Evolutionary conservation across 495 filamentous ascomycete genomes (phyloP).

Genomic region (Penicillium coffeae): DNA sequence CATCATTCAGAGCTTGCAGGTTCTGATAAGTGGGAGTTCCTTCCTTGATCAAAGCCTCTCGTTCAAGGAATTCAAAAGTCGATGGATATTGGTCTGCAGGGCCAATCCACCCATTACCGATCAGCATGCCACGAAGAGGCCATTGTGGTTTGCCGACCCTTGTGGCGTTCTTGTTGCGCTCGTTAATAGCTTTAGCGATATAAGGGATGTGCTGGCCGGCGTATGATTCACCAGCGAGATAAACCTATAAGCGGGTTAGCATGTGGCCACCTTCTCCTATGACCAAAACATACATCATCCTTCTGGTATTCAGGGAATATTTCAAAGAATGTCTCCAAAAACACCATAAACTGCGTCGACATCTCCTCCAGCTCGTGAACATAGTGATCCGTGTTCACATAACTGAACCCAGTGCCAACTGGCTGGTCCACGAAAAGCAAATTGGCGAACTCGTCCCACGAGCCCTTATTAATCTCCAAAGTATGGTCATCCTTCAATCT

Average conservation of each 20-base stretch:
- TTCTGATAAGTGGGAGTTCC: slow-evolving; percentile 59
- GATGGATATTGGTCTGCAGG: slow-evolving; percentile 86
- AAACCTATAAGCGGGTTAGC: slow-evolving; percentile 60
- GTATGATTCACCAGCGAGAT: slow-evolving; percentile 92
- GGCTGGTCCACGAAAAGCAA: slow-evolving; percentile 95
- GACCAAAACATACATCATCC: slow-evolving; percentile 72
- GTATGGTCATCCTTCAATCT: slow-evolving; percentile 72
- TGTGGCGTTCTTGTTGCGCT: slow-evolving; percentile 59
- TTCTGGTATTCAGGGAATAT: slow-evolving; percentile 89
- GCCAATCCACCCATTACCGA: slow-evolving; percentile 97
- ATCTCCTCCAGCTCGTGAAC: slow-evolving; percentile 82
- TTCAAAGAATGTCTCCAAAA: slow-evolving; percentile 84
- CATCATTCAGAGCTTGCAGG: slow-evolving; percentile 66
- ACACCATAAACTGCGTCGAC: slow-evolving; percentile 80
- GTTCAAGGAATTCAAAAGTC: slow-evolving; percentile 75
- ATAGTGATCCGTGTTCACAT: slow-evolving; percentile 81
- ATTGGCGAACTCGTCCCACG: slow-evolving; percentile 97
- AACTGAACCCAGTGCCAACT: slow-evolving; percentile 94
- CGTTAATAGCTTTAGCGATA: slow-evolving; percentile 81
- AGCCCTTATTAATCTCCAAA: slow-evolving; percentile 78
- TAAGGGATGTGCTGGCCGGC: slow-evolving; percentile 97
- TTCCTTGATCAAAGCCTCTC: slow-evolving; percentile 64
- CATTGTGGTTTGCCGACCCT: slow-evolving; percentile 45
- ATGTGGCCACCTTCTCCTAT: too few relatives aligned
- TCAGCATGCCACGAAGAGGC: slow-evolving; percentile 84